Evolutionary conservation across 2,329 filamentous ascomycete species (phyloP).

Genomic region (Podosphaera leucotricha): DNA sequence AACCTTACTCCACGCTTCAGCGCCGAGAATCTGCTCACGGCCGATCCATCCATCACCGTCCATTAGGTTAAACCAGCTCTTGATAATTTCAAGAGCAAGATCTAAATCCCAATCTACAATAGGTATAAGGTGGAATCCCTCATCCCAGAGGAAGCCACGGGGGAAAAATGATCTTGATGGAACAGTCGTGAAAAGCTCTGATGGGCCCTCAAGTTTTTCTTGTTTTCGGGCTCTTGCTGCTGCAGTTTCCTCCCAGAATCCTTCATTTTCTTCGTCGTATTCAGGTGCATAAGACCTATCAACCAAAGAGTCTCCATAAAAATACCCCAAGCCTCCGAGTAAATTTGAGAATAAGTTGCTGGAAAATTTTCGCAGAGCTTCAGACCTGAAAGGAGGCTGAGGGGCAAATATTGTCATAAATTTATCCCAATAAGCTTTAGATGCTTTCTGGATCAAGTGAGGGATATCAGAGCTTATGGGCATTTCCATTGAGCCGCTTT

Average conservation of each 20-base stretch:
- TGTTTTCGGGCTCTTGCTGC: slow-evolving; percentile 47
- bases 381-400: slow-evolving; percentile 48
- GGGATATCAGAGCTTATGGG: slow-evolving; percentile 40
- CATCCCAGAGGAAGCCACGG: slow-evolving; percentile 90
- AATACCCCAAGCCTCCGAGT: slow-evolving; percentile 84
- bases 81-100: slow-evolving; percentile 64
- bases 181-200: slow-evolving; percentile 73
- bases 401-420: slow-evolving; percentile 53
- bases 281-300: slow-evolving; percentile 81
- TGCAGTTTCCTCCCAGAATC: slow-evolving; percentile 83
- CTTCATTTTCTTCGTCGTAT: slow-evolving; percentile 86
- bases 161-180: slow-evolving; percentile 93
- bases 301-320: slow-evolving; percentile 68
- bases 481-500: slow-evolving; percentile 37
- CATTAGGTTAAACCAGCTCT: slow-evolving; percentile 90
- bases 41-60: slow-evolving; percentile 96
- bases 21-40: slow-evolving; percentile 80
- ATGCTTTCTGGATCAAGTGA: slow-evolving; percentile 40
- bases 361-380: slow-evolving; percentile 56
- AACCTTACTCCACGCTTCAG: slow-evolving; percentile 85
- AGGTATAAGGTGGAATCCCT: slow-evolving; percentile 83
- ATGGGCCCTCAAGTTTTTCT: slow-evolving; percentile 54
- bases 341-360: slow-evolving; percentile 88
- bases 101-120: slow-evolving; percentile 90
- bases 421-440: slow-evolving; percentile 45